These are phyloP conservation scores for Pulicaria dysenterica DNA, from an alignment of 129 eudicot species.

Conservation along the genomic window DNA sequence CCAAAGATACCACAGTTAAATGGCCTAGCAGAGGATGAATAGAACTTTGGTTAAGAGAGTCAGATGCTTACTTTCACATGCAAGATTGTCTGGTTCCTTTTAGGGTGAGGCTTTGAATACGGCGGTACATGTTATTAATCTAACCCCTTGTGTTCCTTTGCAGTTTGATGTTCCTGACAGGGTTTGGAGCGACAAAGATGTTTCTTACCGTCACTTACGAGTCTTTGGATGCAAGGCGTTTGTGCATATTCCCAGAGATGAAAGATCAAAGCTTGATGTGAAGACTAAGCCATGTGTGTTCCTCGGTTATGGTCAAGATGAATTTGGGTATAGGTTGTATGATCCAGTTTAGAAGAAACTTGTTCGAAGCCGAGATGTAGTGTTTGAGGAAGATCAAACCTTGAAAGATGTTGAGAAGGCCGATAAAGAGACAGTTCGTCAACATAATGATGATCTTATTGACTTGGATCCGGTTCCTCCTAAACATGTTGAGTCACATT, in stretches of 20 bases:
- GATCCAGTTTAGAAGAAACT: background rate
- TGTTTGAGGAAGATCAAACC: constrained; percentile 2
- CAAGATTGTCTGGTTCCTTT: no score
- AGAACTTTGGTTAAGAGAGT: no score
- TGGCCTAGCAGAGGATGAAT: no score
- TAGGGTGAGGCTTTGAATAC: no score
- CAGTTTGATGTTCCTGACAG: no score
- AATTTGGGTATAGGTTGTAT: no score
- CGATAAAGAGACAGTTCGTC: background rate
- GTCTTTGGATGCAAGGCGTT: constrained; percentile 2
- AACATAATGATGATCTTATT: constrained; percentile 4
- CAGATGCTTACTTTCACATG: no score
- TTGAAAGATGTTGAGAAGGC: constrained; percentile 11
- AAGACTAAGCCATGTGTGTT: constrained; percentile 11
- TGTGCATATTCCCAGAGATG: constrained; percentile 30
- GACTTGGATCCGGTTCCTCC: background rate
- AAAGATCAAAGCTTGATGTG: constrained; percentile 24
- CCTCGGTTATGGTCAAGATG: background rate
- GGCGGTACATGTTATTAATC: no score
- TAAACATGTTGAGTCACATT: background rate
- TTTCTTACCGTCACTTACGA: no score
- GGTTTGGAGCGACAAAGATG: no score
- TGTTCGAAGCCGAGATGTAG: background rate
- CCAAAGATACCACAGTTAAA: no score
- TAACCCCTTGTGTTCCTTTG: no score